Conservation (phyloP, 805 yeast species). For the Metschnikowia proteae region DNA sequence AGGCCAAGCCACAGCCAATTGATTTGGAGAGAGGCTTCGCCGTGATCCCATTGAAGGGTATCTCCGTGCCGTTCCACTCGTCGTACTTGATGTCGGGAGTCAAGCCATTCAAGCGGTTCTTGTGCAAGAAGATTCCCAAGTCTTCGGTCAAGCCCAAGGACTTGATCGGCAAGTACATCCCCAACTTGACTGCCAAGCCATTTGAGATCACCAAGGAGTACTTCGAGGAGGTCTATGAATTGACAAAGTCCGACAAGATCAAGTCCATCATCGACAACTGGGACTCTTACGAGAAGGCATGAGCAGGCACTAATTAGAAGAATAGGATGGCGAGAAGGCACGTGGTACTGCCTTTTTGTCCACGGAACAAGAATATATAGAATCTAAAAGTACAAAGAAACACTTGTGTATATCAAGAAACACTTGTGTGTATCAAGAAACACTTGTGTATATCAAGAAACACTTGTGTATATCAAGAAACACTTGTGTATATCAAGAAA, state of each 20-base stretch:
- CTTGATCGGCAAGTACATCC: constrained; percentile 92
- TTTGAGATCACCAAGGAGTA: constrained; percentile 94
- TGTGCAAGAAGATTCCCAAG: constrained; percentile 91
- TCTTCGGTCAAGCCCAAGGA: constrained; percentile 93
- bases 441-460: no score
- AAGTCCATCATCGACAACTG: constrained; percentile 90
- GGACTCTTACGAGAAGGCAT: constrained; percentile 72
- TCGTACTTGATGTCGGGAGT: constrained; percentile 98
- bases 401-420: no score
- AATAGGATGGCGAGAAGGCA: constrained; percentile 6
- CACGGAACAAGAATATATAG: neutral
- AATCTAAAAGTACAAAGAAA: no score
- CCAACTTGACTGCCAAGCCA: constrained; percentile 97
- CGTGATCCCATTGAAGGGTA: constrained; percentile 96
- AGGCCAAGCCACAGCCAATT: constrained; percentile 93
- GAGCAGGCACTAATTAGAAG: constrained; percentile 7
- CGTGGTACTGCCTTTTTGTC: constrained; percentile 18
- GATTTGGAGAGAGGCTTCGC: constrained; percentile 98
- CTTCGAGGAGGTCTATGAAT: constrained; percentile 90
- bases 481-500: no score
- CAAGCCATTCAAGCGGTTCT: constrained; percentile 96
- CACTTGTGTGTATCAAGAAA: no score
- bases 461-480: no score
- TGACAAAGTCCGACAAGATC: constrained; percentile 89
- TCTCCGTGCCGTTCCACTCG: constrained; percentile 99